These are phyloP conservation scores for Kwoniella bestiolae DNA, from an alignment of 768 basidiomycete species.

Conservation along the genomic window DNA sequence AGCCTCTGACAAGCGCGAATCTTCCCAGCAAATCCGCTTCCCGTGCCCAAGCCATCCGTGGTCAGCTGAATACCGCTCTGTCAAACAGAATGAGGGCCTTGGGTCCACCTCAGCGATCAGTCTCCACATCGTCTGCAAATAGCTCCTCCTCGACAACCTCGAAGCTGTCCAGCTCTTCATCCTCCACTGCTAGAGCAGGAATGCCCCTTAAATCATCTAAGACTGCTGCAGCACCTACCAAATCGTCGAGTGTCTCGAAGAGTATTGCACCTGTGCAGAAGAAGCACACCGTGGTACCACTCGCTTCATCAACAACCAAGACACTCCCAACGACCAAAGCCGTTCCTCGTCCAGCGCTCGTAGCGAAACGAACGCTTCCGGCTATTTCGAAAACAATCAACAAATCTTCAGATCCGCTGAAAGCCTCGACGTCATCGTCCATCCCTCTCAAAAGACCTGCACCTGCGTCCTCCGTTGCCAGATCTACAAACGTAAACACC, in stretches of 20 bases:
- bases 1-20: neutral
- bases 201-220: neutral
- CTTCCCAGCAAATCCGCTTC: conserved; percentile 14
- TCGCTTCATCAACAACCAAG: conserved; percentile 10
- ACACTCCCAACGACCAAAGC: neutral
- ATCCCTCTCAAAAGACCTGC: conserved; percentile 37
- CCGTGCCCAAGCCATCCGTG: conserved; percentile 26
- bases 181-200: neutral
- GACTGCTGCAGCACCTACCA: neutral
- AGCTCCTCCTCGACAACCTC: conserved; percentile 18
- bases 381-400: neutral
- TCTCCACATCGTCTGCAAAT: conserved; percentile 25
- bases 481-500: neutral
- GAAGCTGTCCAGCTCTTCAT: neutral
- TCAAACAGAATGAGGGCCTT: conserved; percentile 19
- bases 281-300: neutral
- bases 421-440: conserved; percentile 4
- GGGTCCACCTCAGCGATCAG: conserved; percentile 39
- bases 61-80: conserved; percentile 30
- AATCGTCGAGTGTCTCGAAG: neutral
- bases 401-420: conserved; percentile 2
- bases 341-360: conserved; percentile 14
- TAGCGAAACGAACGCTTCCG: conserved; percentile 5
- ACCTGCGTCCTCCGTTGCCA: neutral
- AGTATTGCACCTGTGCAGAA: neutral